Evolutionary conservation across 805 yeast species (phyloP).

Genomic region (Starmerella vitae): DNA sequence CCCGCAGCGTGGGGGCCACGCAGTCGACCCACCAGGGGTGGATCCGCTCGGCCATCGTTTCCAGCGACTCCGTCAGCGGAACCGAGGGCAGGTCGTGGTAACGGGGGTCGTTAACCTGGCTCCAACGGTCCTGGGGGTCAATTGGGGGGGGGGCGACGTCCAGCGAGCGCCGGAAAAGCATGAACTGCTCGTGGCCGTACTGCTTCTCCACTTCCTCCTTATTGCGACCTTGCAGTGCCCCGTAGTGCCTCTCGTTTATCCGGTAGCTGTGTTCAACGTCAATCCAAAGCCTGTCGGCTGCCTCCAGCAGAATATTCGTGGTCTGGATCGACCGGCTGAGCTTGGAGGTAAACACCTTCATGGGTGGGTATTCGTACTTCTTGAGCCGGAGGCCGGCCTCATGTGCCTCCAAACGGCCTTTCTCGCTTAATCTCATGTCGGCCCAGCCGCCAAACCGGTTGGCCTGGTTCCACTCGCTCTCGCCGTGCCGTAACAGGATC

Average conservation of each 20-base stretch:
- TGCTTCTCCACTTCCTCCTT: slow-evolving; percentile 78
- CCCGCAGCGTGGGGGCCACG: slow-evolving; percentile 67
- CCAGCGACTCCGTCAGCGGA: slow-evolving; percentile 88
- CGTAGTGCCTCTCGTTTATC: slow-evolving; percentile 97
- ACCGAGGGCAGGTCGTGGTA: slow-evolving; percentile 69
- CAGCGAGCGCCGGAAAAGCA: slow-evolving; percentile 90
- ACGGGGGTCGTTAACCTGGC: slow-evolving; percentile 76
- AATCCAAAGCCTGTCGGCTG: slow-evolving; percentile 76
- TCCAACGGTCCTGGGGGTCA: slow-evolving; percentile 61
- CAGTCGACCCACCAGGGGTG: slow-evolving; percentile 92
- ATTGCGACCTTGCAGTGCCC: slow-evolving; percentile 96
- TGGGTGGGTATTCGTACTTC: slow-evolving; percentile 72
- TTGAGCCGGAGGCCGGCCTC: slow-evolving; percentile 82
- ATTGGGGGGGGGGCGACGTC: slow-evolving; percentile 93
- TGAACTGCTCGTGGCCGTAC: slow-evolving; percentile 85
- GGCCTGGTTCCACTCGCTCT: slow-evolving; percentile 97
- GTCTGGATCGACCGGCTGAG: slow-evolving; percentile 92
- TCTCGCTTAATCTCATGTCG: slow-evolving; percentile 67
- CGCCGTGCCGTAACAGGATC: slow-evolving; percentile 95
- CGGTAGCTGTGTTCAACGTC: slow-evolving; percentile 94
- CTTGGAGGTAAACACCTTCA: slow-evolving; percentile 75
- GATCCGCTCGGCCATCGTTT: slow-evolving; percentile 85
- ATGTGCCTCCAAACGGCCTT: slow-evolving; percentile 78
- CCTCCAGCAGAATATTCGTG: slow-evolving; percentile 80
- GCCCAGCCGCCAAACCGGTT: slow-evolving; percentile 98